These are phyloP conservation scores for Cercospora nicotianae DNA, from an alignment of 2,329 filamentous ascomycete species.

Conservation along the genomic window DNA sequence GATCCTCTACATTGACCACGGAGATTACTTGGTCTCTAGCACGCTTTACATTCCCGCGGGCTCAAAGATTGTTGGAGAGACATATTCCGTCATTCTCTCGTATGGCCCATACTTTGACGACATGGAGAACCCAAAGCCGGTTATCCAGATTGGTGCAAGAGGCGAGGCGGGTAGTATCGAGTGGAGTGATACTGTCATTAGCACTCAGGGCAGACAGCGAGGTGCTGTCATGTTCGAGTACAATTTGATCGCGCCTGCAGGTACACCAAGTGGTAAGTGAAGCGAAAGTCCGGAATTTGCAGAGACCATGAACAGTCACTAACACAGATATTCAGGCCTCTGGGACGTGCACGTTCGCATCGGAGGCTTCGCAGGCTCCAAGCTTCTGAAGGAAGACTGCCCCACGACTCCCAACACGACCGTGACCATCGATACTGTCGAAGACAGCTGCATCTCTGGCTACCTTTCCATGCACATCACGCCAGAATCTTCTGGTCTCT, in stretches of 20 bases:
- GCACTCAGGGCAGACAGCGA: conserved; percentile 63
- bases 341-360: background rate
- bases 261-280: background rate
- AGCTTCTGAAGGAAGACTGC: background rate
- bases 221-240: conserved; percentile 59
- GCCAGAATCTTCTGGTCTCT: conserved; percentile 57
- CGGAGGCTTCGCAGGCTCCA: background rate
- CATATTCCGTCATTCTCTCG: background rate
- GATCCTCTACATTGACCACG: background rate
- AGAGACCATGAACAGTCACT: background rate
- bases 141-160: conserved; percentile 65
- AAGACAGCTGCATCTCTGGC: conserved; percentile 6
- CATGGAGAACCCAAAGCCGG: conserved; percentile 59
- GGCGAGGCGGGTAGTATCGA: conserved; percentile 67
- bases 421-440: background rate
- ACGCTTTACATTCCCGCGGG: background rate
- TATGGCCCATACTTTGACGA: background rate
- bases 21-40: background rate
- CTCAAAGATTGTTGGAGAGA: background rate
- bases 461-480: conserved; percentile 46
- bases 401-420: background rate
- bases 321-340: background rate
- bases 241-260: background rate
- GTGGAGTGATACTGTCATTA: conserved; percentile 70
- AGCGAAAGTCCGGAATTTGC: background rate